These are phyloP conservation scores for Ballota nigra DNA, from an alignment of 257 asterid genomes.

Conservation along the genomic window DNA sequence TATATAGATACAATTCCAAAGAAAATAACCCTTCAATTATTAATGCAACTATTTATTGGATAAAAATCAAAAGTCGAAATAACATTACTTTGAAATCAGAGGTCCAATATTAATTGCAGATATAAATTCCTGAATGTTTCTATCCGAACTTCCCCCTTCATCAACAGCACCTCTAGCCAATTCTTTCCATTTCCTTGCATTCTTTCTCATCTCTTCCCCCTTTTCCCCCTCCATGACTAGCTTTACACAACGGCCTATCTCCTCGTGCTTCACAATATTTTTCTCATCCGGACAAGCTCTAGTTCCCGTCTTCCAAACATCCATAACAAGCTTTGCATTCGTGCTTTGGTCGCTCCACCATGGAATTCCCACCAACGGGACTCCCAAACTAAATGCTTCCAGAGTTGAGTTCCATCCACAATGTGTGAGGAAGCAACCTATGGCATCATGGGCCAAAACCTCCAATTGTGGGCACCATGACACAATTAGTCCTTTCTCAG, in stretches of 20 bases:
- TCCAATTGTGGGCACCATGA: conserved; percentile 36
- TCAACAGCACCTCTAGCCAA: conserved; percentile 25
- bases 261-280: conserved; percentile 14
- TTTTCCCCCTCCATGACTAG: conserved; percentile 23
- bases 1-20: too few species aligned
- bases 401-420: conserved; percentile 41
- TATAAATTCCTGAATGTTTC: conserved; percentile 27
- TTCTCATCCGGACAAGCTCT: neutral
- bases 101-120: neutral
- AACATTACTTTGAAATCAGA: neutral
- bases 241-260: conserved; percentile 12
- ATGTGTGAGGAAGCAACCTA: conserved; percentile 32
- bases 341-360: conserved; percentile 32
- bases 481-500: conserved; percentile 26
- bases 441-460: conserved; percentile 21
- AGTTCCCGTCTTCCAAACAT: conserved; percentile 28
- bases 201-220: conserved; percentile 11
- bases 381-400: conserved; percentile 32
- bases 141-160: conserved; percentile 30
- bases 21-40: too few species aligned
- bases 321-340: conserved; percentile 31
- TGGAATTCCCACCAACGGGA: conserved; percentile 34
- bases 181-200: conserved; percentile 27
- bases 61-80: too few species aligned
- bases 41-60: too few species aligned